These are phyloP conservation scores for Salpingoeca rosetta DNA, from an alignment of 78 protist genomes.

Conservation along the genomic window DNA sequence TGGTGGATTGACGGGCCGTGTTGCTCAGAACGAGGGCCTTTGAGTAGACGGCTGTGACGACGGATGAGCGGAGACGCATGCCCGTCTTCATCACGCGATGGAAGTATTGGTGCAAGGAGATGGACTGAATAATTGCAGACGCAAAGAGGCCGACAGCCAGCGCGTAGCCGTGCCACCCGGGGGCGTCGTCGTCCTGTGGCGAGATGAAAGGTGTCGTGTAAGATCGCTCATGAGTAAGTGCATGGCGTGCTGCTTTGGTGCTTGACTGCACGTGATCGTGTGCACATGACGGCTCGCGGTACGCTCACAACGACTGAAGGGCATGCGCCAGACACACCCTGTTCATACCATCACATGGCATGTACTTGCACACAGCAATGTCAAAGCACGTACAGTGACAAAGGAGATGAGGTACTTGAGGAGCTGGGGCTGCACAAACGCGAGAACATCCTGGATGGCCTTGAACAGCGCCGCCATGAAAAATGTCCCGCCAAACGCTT, in stretches of 20 bases:
- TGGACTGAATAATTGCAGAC: constrained; percentile 9
- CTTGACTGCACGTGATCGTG: too few relatives aligned
- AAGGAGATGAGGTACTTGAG: constrained; percentile 6
- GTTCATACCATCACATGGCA: background rate
- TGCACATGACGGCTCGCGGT: too few relatives aligned
- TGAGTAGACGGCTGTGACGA: constrained; percentile 25
- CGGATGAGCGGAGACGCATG: constrained; percentile 18
- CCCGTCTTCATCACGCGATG: constrained; percentile 28
- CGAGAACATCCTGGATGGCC: constrained; percentile 3
- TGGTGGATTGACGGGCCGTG: constrained; percentile 1
- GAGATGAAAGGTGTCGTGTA: background rate
- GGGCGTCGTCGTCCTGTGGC: background rate
- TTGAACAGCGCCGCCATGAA: background rate
- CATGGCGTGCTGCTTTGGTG: too few relatives aligned
- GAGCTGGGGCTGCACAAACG: constrained; percentile 25
- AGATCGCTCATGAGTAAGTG: too few relatives aligned
- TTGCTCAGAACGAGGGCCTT: constrained; percentile 23
- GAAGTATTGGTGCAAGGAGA: constrained; percentile 34
- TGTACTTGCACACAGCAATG: background rate
- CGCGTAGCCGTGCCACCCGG: constrained; percentile 5
- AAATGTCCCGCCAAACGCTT: background rate
- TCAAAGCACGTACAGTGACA: background rate
- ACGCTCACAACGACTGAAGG: background rate
- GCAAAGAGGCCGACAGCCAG: constrained; percentile 1
- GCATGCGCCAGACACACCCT: background rate